A percentile compares a stretch with the other conserved stretches of the same genome.
Conservation (phyloP, 129 eudicot species). For the Helianthus annuus region DNA sequence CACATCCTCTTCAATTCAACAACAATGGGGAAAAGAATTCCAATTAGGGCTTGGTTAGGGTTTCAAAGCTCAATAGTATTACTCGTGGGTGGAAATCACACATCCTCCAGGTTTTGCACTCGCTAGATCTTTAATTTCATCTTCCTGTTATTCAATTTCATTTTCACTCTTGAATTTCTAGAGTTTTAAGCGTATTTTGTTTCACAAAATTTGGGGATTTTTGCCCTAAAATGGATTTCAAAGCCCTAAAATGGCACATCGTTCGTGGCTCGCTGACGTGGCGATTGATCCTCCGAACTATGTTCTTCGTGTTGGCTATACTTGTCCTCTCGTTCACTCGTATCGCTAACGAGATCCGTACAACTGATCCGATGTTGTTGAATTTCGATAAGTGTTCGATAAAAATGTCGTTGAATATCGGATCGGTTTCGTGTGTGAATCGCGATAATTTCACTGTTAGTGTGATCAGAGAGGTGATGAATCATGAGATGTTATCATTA, state of each 20-base stretch:
- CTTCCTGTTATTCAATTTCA: conserved; percentile 30
- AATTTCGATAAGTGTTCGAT: conserved; percentile 52
- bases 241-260: conserved; percentile 68
- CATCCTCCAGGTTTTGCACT: conserved; percentile 98
- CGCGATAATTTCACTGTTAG: conserved; percentile 48
- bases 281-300: conserved; percentile 54
- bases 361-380: conserved; percentile 41
- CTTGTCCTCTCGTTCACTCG: conserved; percentile 52
- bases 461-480: conserved; percentile 70
- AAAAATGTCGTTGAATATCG: conserved; percentile 2
- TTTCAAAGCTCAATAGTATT: conserved; percentile 69
- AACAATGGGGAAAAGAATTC: conserved; percentile 55
- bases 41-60: conserved; percentile 78
- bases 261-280: conserved; percentile 64
- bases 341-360: conserved; percentile 45
- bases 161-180: conserved; percentile 24
- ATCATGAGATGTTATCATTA: conserved; percentile 49
- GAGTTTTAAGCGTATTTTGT: neutral
- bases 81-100: conserved; percentile 99
- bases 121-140: conserved; percentile 50
- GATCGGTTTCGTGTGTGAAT: conserved; percentile 31
- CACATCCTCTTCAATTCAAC: conserved; percentile 36
- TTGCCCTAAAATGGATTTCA: conserved; percentile 40
- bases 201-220: conserved; percentile 3
- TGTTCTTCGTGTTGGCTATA: conserved; percentile 56